Evolutionary conservation across 1,139 yeast species (phyloP), one percentile per base, ranked within the genome.

Genomic region (Yamadazyma diospyri): DNA sequence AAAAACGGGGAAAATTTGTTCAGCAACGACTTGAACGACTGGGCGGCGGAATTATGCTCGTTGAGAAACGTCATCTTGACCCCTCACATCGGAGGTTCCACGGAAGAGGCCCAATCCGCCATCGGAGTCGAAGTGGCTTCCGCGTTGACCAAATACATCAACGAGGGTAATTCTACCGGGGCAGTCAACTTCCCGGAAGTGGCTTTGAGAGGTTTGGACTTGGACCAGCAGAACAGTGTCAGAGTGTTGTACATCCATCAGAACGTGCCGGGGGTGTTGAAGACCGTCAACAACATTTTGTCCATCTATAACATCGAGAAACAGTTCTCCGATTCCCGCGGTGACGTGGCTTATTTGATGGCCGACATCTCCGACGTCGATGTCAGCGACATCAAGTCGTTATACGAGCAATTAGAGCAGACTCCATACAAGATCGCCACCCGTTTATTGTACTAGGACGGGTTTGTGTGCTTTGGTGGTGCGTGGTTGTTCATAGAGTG

Each of bases 131-230:
- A 92, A 68, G 99, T 92, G 40, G 88, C 83, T 38, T 72, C 84
- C 31, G 78, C 95, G 20, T 73, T 92, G 55, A 72, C 89, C 46
- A 87, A 86, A 60, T 94, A 88, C 69, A 83, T 92, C 59, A 92
- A 89, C 63, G 98, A 92, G 69, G 98, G 98, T 69, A 73, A 81
- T 50, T 84, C 97, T n/a, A 75, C 76, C 37, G 97, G 97, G 52
- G 92, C 98, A 6, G 98, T 92, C 41, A 92, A 92, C 73, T 89
- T 94, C 95, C 98, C 99, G 53, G 98, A 94, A 69, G 97, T 94
- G 47, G 70, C 92, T 15, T 73, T 92, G 53, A 85, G 97, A 69
- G 83, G 92, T 20, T 73, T 89, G 48, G 86, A 87, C 57, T 75
- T 83, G 59, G 97, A 88, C 54, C 95, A 87, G 64, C 81, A 83